Evolutionary conservation across 495 filamentous ascomycete species (phyloP), one percentile per base, ranked within the genome.

Genomic region (Penicillium simplicissimum): DNA sequence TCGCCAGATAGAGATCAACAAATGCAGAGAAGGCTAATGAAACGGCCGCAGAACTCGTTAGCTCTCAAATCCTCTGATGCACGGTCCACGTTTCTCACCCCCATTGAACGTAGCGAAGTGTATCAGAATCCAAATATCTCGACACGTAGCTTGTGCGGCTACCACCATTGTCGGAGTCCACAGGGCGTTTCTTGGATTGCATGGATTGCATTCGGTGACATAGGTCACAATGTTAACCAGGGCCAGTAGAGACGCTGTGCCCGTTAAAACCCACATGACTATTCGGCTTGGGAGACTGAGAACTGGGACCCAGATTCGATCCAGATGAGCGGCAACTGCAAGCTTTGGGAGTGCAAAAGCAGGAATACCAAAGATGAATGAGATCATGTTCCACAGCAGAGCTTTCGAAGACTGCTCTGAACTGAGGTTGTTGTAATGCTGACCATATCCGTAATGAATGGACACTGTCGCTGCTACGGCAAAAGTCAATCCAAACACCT

Each of bases 1-100:
- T 40, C 0, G 76, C 73, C 4, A 79, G 68, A 19, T 64, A 72
- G 1, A 77, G 54, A 57, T 79, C 76, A 40, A 75, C 64, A 28
- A 62, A 62, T 21, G 53, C 60, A 47, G 60, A 62, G 45, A 62
- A 57, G 2, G 53, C 60, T 59, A 19, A 52, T 51, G 42, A 45
- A 45, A 45, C 14, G 56, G 37, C 15, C 37, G 64, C 19, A 60
- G 17, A 4, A 4, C 10, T 59, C 15, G 14, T 34, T 23, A 53
- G 17, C 35, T 36, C 33, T 53, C 19, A 7, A 15, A n/a, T 14
- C 4, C 21, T 21, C 8, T 37, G 5, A 23, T 37, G 8, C 21
- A 25, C 19, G 23, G 19, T 19, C 10, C 51, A 45, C 19, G 15
- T 15, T n/a, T n/a, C 67, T 57, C 19, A 71, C 68, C 57, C 40